Percentiles rank a stretch among this genome's conserved stretches.
Evolutionary conservation across 192 early-diverging fungal genomes (phyloP).

Genomic region (Phycomyces nitens): DNA sequence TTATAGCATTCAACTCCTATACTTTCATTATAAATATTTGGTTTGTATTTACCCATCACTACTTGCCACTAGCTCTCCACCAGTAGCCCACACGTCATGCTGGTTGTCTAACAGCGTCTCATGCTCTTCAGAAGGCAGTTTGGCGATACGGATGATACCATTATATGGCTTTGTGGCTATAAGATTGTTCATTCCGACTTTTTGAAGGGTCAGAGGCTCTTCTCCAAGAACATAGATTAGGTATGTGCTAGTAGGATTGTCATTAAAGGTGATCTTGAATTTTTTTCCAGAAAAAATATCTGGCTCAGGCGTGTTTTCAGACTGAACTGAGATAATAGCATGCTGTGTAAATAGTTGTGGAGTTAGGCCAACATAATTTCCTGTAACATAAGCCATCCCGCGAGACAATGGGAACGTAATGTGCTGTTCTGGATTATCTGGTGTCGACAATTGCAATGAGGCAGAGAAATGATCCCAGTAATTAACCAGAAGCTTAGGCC

Average conservation of each 20-base stretch:
- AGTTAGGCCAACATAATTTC: conserved; percentile 26
- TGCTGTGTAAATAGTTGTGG: conserved; percentile 34
- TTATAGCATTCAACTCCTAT: not conserved
- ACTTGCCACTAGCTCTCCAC: conserved; percentile 13
- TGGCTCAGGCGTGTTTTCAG: not conserved
- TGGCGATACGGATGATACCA: conserved; percentile 30
- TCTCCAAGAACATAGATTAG: conserved; percentile 30
- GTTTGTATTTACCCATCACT: conserved; percentile 12
- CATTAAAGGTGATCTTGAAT: conserved; percentile 29
- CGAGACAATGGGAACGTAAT: conserved; percentile 29
- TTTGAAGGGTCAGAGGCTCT: conserved; percentile 6
- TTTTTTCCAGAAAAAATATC: conserved; percentile 16
- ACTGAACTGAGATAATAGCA: conserved; percentile 18
- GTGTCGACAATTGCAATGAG: conserved; percentile 8
- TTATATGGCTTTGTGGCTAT: conserved; percentile 14
- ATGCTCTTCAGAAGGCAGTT: conserved; percentile 13
- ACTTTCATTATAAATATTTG: not conserved
- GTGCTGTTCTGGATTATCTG: not conserved
- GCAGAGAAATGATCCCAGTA: conserved; percentile 30
- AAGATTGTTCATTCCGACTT: conserved; percentile 8
- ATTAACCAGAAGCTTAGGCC: conserved; percentile 11
- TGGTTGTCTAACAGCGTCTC: conserved; percentile 21
- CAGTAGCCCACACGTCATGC: conserved; percentile 21
- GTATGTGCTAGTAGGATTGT: conserved; percentile 21
- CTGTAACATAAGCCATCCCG: conserved; percentile 36